Percentiles rank a stretch among this genome's conserved stretches.
These are phyloP conservation scores for Candida maris DNA, from an alignment of 805 yeast genomes.

Conservation along the genomic window DNA sequence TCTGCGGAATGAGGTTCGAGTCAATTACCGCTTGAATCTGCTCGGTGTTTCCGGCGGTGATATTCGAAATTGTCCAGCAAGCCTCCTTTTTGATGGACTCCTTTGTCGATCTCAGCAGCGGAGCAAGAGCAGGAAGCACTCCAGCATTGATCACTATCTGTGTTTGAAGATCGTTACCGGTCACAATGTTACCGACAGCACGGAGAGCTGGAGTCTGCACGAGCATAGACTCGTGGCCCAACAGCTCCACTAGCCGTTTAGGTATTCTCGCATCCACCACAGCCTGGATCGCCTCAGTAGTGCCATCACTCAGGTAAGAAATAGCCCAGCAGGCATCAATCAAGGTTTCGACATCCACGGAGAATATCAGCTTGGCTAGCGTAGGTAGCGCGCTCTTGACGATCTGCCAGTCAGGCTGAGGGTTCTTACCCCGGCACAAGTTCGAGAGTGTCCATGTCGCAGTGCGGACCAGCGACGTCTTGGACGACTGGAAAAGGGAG, in stretches of 20 bases:
- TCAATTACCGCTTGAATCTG: slow-evolving; percentile 97
- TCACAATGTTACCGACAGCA: slow-evolving; percentile 96
- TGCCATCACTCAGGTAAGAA: slow-evolving; percentile 90
- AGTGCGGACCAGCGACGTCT: slow-evolving; percentile 87
- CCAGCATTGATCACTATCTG: slow-evolving; percentile 93
- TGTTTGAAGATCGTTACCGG: slow-evolving; percentile 94
- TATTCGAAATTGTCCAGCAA: slow-evolving; percentile 97
- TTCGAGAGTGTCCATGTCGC: slow-evolving; percentile 98
- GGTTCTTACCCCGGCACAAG: slow-evolving; percentile 93
- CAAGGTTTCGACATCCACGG: slow-evolving; percentile 87
- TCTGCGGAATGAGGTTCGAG: slow-evolving; percentile 88
- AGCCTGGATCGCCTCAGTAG: slow-evolving; percentile 90
- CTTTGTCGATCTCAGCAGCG: slow-evolving; percentile 75
- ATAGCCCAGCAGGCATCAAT: slow-evolving; percentile 99
- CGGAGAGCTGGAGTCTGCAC: slow-evolving; percentile 97
- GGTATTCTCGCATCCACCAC: slow-evolving; percentile 96
- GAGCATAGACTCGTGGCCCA: slow-evolving; percentile 75
- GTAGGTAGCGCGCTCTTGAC: slow-evolving; percentile 89
- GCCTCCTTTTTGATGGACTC: slow-evolving; percentile 96
- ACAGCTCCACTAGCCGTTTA: slow-evolving; percentile 84
- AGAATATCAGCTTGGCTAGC: slow-evolving; percentile 83
- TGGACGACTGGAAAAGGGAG: slow-evolving; percentile 70
- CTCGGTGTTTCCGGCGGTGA: slow-evolving; percentile 93
- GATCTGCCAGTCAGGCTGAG: slow-evolving; percentile 91
- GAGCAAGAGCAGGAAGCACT: slow-evolving; percentile 79